Evolutionary conservation across 2,329 filamentous ascomycete genomes (phyloP).

Genomic region (Alternaria rosae): DNA sequence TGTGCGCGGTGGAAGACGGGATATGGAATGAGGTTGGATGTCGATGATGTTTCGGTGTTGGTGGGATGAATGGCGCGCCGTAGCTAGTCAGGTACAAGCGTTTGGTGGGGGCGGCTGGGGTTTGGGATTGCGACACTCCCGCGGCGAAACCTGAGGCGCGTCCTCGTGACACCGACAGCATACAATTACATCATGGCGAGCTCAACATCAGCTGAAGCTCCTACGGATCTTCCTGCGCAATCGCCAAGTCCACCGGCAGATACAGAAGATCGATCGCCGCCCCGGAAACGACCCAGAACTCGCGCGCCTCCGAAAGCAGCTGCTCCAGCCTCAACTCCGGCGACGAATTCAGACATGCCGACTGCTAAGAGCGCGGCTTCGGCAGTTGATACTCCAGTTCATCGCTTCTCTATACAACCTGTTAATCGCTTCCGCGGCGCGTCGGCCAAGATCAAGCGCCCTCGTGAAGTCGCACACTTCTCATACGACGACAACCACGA

Average conservation of each 20-base stretch:
- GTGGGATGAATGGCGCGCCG: slow-evolving; percentile 11
- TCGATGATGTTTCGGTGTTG: slow-evolving; percentile 3
- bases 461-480: slow-evolving; percentile 87
- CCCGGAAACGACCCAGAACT: slow-evolving; percentile 42
- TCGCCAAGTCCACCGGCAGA: slow-evolving; percentile 14
- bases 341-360: neutral
- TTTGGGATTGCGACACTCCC: neutral
- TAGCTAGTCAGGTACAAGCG: slow-evolving; percentile 16
- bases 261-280: slow-evolving; percentile 26
- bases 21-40: slow-evolving; percentile 1
- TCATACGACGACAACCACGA: slow-evolving; percentile 87
- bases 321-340: slow-evolving; percentile 9
- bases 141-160: neutral
- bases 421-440: slow-evolving; percentile 44
- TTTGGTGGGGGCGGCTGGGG: slow-evolving; percentile 1
- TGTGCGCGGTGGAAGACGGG: neutral
- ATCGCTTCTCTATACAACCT: slow-evolving; percentile 41
- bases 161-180: neutral
- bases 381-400: neutral
- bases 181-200: neutral
- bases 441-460: slow-evolving; percentile 45
- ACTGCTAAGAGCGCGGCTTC: neutral
- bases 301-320: slow-evolving; percentile 41
- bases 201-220: neutral
- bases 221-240: slow-evolving; percentile 9